Conservation (phyloP, 73 alveolate genomes). For the Paramecium tetraurelia region DNA sequence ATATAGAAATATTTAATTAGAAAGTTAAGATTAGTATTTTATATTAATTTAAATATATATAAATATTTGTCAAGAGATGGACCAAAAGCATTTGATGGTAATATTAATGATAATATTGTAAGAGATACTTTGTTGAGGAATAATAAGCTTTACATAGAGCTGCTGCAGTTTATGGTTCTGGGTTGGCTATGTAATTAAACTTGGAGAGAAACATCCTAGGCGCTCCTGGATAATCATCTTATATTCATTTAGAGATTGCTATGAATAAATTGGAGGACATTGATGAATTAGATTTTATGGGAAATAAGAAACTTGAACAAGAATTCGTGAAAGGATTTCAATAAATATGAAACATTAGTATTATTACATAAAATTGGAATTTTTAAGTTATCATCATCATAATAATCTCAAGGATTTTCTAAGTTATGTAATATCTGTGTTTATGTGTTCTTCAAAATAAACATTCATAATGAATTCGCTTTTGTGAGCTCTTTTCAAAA, state of each 20-base stretch:
- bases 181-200: background rate
- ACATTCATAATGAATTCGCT: conserved; percentile 55
- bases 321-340: background rate
- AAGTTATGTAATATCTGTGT: background rate
- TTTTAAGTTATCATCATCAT: background rate
- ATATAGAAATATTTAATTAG: background rate
- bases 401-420: conserved; percentile 20
- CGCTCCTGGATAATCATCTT: background rate
- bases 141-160: conserved; percentile 14
- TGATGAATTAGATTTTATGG: background rate
- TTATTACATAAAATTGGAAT: background rate
- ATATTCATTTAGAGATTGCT: conserved; percentile 31
- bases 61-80: background rate
- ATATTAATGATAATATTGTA: background rate
- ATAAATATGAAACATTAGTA: background rate
- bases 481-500: background rate
- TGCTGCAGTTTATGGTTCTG: conserved; percentile 45
- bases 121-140: background rate
- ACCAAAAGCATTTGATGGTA: background rate
- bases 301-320: background rate
- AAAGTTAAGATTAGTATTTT: background rate
- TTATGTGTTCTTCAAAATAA: conserved; percentile 54
- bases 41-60: background rate
- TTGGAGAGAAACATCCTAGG: conserved; percentile 2
- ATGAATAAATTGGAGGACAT: conserved; percentile 35